phyloP scores from a whole-genome alignment of 352 stramenopile species.

The Pythium scleroteichum region DNA sequence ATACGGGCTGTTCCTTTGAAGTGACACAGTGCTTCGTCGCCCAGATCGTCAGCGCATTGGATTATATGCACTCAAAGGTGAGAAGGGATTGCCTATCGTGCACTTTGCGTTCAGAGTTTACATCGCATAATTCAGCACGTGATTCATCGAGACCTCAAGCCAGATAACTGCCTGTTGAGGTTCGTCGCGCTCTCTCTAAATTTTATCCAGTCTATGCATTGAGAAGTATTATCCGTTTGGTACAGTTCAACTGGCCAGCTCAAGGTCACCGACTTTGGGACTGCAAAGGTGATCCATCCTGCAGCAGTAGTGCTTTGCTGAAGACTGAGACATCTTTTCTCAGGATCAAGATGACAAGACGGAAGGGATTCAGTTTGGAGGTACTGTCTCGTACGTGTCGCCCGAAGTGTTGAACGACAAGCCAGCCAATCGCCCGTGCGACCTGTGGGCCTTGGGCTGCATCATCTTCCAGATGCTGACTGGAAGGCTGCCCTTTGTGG shows the following conservation, averaged over 20 bases:
- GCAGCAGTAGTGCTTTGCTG: too few species aligned
- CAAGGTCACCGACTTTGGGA: constrained; percentile 91
- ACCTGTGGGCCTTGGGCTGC: constrained; percentile 92
- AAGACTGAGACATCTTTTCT: neutral
- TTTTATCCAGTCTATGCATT: neutral
- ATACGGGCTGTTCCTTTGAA: constrained; percentile 66
- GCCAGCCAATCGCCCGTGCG: constrained; percentile 68
- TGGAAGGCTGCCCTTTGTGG: constrained; percentile 83
- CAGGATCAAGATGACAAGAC: constrained; percentile 73
- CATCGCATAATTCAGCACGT: constrained; percentile 61
- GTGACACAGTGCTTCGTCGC: constrained; percentile 92
- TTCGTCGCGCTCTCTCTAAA: constrained; percentile 13
- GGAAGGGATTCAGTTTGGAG: constrained; percentile 71
- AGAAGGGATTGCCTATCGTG: constrained; percentile 6
- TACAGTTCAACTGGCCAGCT: constrained; percentile 78
- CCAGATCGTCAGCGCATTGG: constrained; percentile 92
- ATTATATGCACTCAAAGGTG: constrained; percentile 94
- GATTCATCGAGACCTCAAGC: constrained; percentile 96
- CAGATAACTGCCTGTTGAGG: constrained; percentile 88
- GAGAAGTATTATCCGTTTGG: too few species aligned
- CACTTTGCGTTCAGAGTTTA: constrained; percentile 1
- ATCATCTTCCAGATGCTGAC: constrained; percentile 90
- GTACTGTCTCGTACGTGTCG: constrained; percentile 91
- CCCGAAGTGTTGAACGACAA: constrained; percentile 90
- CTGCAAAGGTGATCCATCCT: constrained; percentile 74